phyloP scores from a whole-genome alignment of 129 eudicot species.

The Cynara cardunculus region DNA sequence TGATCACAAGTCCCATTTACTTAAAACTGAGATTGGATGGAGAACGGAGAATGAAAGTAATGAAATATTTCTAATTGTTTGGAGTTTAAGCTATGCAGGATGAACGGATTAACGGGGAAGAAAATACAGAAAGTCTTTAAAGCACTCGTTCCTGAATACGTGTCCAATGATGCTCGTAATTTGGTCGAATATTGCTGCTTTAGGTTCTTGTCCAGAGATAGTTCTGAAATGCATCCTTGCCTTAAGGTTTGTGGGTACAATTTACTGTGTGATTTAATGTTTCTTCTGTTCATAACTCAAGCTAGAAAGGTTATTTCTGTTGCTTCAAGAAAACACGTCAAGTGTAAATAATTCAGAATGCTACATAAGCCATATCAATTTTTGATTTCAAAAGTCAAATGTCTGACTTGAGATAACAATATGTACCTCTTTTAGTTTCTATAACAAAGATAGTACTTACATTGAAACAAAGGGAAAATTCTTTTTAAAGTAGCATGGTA shows the following conservation, averaged over 20 bases:
- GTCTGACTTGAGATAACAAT: too few species aligned
- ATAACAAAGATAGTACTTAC: too few species aligned
- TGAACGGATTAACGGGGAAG: constrained; percentile 73
- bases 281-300: background rate
- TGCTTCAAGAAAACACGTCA: background rate
- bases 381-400: too few species aligned
- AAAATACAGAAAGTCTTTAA: constrained; percentile 71
- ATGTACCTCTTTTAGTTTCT: too few species aligned
- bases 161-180: constrained; percentile 58
- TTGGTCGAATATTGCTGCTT: constrained; percentile 84
- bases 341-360: background rate
- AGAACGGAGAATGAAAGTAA: background rate
- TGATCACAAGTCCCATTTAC: background rate
- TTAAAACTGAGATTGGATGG: background rate
- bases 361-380: background rate
- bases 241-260: constrained; percentile 49
- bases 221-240: constrained; percentile 63
- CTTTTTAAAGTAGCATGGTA: background rate
- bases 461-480: background rate
- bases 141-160: constrained; percentile 57
- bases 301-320: background rate
- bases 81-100: constrained; percentile 55
- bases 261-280: background rate
- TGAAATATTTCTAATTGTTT: constrained; percentile 19
- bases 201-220: constrained; percentile 77